phyloP scores from a whole-genome alignment of 306 rosid species.

The Acacia confusa region DNA sequence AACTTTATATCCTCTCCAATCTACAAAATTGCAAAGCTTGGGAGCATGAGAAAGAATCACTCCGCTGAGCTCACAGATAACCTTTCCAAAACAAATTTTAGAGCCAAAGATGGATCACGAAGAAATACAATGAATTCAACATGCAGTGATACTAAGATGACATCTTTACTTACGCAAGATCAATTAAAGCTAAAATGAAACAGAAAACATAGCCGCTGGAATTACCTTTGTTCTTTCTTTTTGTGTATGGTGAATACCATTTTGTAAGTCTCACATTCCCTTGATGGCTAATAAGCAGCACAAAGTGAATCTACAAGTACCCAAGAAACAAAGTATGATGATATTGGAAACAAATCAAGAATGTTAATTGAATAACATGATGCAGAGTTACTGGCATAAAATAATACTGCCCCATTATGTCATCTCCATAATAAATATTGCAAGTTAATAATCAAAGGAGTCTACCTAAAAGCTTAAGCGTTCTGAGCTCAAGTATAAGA shows the following conservation, averaged over 20 bases:
- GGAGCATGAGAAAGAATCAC: slow-evolving; percentile 83
- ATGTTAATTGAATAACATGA: neutral
- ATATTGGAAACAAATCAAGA: slow-evolving; percentile 9
- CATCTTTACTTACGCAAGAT: neutral
- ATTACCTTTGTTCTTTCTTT: slow-evolving; percentile 86
- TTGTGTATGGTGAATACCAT: slow-evolving; percentile 89
- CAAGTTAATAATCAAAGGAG: neutral
- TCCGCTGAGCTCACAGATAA: slow-evolving; percentile 85
- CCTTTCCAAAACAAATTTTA: slow-evolving; percentile 12
- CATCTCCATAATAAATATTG: neutral
- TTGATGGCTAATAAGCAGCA: slow-evolving; percentile 88
- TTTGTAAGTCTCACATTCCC: slow-evolving; percentile 91
- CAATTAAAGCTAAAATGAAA: neutral
- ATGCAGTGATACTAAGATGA: neutral
- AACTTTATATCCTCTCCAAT: slow-evolving; percentile 91
- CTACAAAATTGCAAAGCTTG: slow-evolving; percentile 92
- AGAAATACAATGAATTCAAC: slow-evolving; percentile 8
- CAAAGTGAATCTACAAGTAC: slow-evolving; percentile 71
- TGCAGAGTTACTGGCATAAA: neutral
- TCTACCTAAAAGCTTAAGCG: neutral
- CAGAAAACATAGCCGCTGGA: neutral
- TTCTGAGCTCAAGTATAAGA: neutral
- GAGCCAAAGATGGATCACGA: neutral
- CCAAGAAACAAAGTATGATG: slow-evolving; percentile 19
- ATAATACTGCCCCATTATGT: neutral